Conservation (phyloP, 2,329 filamentous ascomycete species). For the Ramichloridium luteum region DNA sequence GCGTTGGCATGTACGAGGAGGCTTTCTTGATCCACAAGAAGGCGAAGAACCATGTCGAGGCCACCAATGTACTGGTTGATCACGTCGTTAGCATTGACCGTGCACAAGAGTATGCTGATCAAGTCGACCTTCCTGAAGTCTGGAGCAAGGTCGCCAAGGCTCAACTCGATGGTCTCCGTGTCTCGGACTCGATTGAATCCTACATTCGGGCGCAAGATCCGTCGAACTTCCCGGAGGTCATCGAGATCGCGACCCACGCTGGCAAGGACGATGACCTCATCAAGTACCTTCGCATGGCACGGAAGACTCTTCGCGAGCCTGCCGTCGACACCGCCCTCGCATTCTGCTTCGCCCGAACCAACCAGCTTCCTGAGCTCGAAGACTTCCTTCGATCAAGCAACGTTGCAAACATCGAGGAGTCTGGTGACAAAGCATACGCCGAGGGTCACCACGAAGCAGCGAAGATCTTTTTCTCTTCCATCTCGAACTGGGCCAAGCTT, state of each 20-base stretch:
- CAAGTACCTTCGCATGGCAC: slow-evolving; percentile 92
- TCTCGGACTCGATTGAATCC: slow-evolving; percentile 85
- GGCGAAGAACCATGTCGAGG: slow-evolving; percentile 74
- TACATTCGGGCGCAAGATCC: slow-evolving; percentile 94
- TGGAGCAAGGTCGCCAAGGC: slow-evolving; percentile 99
- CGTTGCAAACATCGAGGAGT: slow-evolving; percentile 90
- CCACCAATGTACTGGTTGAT: slow-evolving; percentile 85
- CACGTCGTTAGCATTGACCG: slow-evolving; percentile 97
- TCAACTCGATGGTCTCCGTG: slow-evolving; percentile 86
- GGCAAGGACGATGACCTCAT: slow-evolving; percentile 97
- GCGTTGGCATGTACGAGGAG: slow-evolving; percentile 89
- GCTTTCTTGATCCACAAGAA: slow-evolving; percentile 99
- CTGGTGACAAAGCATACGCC: slow-evolving; percentile 92
- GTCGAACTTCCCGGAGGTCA: slow-evolving; percentile 88
- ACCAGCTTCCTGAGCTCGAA: slow-evolving; percentile 85
- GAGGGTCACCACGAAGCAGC: slow-evolving; percentile 91
- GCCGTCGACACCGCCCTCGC: slow-evolving; percentile 87
- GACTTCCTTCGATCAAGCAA: slow-evolving; percentile 91
- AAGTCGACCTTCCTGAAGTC: slow-evolving; percentile 84
- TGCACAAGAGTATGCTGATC: slow-evolving; percentile 88
- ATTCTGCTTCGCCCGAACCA: slow-evolving; percentile 83
- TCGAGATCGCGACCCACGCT: slow-evolving; percentile 86
- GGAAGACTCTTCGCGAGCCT: slow-evolving; percentile 90
- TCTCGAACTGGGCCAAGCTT: slow-evolving; percentile 99
- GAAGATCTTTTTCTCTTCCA: slow-evolving; percentile 97